These are phyloP conservation scores for Aspergillus quadricinctus DNA, from an alignment of 2,329 filamentous ascomycete genomes.

Conservation along the genomic window DNA sequence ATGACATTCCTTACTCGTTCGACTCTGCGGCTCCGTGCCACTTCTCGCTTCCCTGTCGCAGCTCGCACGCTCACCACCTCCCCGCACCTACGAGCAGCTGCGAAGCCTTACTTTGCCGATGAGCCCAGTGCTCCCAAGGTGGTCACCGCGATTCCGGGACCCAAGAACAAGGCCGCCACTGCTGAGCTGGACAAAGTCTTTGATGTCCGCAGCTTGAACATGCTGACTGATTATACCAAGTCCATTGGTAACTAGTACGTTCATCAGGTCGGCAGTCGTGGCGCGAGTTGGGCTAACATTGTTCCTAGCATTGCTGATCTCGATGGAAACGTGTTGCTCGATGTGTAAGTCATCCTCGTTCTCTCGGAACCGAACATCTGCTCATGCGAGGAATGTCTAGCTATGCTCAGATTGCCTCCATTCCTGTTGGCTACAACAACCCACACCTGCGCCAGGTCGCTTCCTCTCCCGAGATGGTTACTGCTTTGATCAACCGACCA, in stretches of 20 bases:
- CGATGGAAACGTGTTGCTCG: slow-evolving; percentile 49
- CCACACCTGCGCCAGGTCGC: slow-evolving; percentile 66
- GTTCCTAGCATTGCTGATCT: slow-evolving; percentile 43
- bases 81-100: slow-evolving; percentile 31
- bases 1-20: slow-evolving; percentile 38
- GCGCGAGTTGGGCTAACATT: slow-evolving; percentile 14
- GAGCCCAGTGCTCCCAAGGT: slow-evolving; percentile 55
- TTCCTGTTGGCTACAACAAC: slow-evolving; percentile 91
- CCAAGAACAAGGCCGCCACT: slow-evolving; percentile 65
- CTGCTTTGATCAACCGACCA: slow-evolving; percentile 78
- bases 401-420: slow-evolving; percentile 89
- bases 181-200: slow-evolving; percentile 73
- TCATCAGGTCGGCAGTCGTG: not conserved
- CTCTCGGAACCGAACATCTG: not conserved
- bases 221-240: slow-evolving; percentile 71
- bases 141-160: slow-evolving; percentile 66
- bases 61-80: slow-evolving; percentile 34
- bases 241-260: slow-evolving; percentile 72
- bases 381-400: slow-evolving; percentile 33
- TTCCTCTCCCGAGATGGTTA: slow-evolving; percentile 71
- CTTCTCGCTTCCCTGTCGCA: slow-evolving; percentile 28
- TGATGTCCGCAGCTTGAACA: slow-evolving; percentile 80
- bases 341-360: slow-evolving; percentile 40
- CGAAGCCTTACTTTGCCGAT: slow-evolving; percentile 53
- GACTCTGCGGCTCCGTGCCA: slow-evolving; percentile 30